A percentile compares a stretch with the other conserved stretches of the same genome.
These are phyloP conservation scores for Ogataea ganodermae DNA, from an alignment of 805 yeast species.

Conservation along the genomic window DNA sequence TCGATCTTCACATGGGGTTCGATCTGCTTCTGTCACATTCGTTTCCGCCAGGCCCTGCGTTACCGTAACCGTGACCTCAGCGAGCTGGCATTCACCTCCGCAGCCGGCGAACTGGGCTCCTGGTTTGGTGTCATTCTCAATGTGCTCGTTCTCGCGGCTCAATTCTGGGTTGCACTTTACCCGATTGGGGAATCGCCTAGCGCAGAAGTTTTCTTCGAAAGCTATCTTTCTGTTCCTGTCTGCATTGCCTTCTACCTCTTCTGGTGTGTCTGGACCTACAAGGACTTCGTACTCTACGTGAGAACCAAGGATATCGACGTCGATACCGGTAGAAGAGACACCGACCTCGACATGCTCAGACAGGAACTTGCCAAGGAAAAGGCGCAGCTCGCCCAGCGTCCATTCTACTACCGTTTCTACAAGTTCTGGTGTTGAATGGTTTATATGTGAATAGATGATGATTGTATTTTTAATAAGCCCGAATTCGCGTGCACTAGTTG, in stretches of 20 bases:
- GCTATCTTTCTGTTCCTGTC: conserved; percentile 64
- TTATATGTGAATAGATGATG: too few species aligned
- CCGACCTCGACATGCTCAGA: conserved; percentile 53
- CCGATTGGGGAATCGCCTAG: conserved; percentile 57
- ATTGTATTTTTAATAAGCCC: background rate
- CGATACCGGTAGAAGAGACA: conserved; percentile 61
- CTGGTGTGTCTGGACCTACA: conserved; percentile 38
- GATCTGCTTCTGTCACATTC: conserved; percentile 62
- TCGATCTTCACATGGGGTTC: conserved; percentile 79
- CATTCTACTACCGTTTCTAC: conserved; percentile 49
- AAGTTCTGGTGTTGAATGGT: conserved; percentile 52
- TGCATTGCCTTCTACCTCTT: conserved; percentile 48
- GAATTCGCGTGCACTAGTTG: too few species aligned
- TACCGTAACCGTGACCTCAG: conserved; percentile 64
- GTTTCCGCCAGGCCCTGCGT: conserved; percentile 66
- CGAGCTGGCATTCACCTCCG: conserved; percentile 67
- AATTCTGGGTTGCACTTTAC: conserved; percentile 78
- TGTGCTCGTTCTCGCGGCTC: conserved; percentile 62
- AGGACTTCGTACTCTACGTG: conserved; percentile 47
- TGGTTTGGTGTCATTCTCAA: conserved; percentile 57
- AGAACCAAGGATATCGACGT: conserved; percentile 53
- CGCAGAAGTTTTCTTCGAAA: conserved; percentile 59
- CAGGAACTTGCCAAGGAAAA: conserved; percentile 59
- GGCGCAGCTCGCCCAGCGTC: conserved; percentile 46
- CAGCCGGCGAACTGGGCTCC: conserved; percentile 68